Percentiles rank a stretch among this genome's conserved stretches.
These are phyloP conservation scores for Colletotrichum godetiae DNA, from an alignment of 2,329 filamentous ascomycete species.

Conservation along the genomic window DNA sequence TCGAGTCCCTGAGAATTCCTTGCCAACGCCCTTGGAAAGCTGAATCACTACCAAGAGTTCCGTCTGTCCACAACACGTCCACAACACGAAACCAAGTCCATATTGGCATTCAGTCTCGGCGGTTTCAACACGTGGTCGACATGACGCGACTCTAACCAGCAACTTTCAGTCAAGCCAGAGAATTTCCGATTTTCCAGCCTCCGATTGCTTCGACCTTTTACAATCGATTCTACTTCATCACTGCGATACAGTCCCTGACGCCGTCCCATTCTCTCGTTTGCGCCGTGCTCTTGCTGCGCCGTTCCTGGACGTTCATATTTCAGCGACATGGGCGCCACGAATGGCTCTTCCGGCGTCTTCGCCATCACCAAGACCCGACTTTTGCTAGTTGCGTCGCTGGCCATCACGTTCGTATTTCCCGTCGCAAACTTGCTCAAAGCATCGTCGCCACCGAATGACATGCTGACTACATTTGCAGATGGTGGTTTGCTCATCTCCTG, in stretches of 20 bases:
- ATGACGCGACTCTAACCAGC: conserved; percentile 21
- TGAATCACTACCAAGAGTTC: background rate
- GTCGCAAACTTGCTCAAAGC: background rate
- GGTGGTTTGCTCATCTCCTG: conserved; percentile 58
- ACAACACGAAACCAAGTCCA: conserved; percentile 12
- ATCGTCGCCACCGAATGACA: too few species aligned
- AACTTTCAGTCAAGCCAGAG: conserved; percentile 3
- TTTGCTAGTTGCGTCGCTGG: conserved; percentile 47
- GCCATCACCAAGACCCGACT: conserved; percentile 49
- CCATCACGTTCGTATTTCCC: conserved; percentile 49
- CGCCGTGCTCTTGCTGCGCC: background rate
- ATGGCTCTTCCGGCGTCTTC: conserved; percentile 37
- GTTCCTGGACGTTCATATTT: conserved; percentile 6
- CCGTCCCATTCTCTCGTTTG: background rate
- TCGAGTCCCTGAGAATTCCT: conserved; percentile 10
- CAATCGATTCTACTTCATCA: background rate
- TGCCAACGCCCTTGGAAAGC: conserved; percentile 4
- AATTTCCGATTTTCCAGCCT: conserved; percentile 7
- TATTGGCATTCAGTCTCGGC: conserved; percentile 17
- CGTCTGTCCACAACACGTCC: conserved; percentile 1
- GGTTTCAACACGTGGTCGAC: conserved; percentile 25
- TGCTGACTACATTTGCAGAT: conserved; percentile 47
- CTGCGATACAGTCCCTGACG: background rate
- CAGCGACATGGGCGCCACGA: conserved; percentile 33
- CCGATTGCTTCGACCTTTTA: background rate